A percentile compares a stretch with the other conserved stretches of the same genome.
Evolutionary conservation across 169 alveolate species (phyloP).

Genomic region (Miamiensis avidus): DNA sequence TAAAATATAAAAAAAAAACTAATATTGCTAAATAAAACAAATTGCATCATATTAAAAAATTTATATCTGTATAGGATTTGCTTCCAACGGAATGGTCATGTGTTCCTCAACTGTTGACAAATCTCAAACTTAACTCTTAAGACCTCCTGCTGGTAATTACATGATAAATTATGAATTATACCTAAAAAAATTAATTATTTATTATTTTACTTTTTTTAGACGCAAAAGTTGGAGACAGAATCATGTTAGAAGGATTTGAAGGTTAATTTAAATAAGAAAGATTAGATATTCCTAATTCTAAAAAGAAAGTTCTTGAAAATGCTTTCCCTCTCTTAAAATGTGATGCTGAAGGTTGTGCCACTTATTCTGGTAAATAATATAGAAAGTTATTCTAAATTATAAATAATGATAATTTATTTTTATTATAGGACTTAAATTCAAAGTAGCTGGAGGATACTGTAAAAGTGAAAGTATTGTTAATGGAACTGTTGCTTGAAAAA

Average conservation of each 20-base stretch:
- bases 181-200: too few species aligned
- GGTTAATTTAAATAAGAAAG: slow-evolving; percentile 27
- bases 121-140: slow-evolving; percentile 57
- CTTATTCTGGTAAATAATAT: slow-evolving; percentile 6
- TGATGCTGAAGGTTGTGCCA: slow-evolving; percentile 15
- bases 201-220: too few species aligned
- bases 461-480: background rate
- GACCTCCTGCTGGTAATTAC: slow-evolving; percentile 78
- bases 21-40: background rate
- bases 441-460: background rate
- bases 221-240: slow-evolving; percentile 69
- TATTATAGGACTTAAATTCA: background rate
- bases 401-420: too few species aligned
- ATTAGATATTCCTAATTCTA: slow-evolving; percentile 46
- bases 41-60: too few species aligned
- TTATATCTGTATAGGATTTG: slow-evolving; percentile 62
- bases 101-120: slow-evolving; percentile 58
- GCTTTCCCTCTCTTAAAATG: slow-evolving; percentile 12
- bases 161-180: too few species aligned
- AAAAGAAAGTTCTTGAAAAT: slow-evolving; percentile 49
- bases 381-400: too few species aligned
- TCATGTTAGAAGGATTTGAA: slow-evolving; percentile 31
- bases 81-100: slow-evolving; percentile 77
- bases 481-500: background rate
- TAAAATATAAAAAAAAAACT: background rate